Evolutionary conservation across 768 basidiomycete genomes (phyloP).

Genomic region (Mycena rosella): DNA sequence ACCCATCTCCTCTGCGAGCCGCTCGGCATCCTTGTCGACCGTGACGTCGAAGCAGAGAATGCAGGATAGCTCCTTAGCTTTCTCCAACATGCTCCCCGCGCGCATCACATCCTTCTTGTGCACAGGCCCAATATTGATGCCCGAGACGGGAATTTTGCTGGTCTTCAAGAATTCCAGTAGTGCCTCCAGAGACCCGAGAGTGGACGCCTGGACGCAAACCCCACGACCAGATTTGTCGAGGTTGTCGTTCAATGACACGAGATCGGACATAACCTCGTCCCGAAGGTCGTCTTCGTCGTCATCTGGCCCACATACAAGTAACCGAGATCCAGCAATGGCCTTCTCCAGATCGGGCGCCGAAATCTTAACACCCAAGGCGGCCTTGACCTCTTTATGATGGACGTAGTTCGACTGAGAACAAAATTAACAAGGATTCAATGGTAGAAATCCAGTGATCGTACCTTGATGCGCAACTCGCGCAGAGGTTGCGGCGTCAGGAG

Average conservation of each 20-base stretch:
- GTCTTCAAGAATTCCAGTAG: constrained; percentile 94
- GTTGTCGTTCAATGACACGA: constrained; percentile 87
- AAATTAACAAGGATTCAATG: constrained; percentile 29
- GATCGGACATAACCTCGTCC: constrained; percentile 97
- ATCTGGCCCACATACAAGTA: constrained; percentile 93
- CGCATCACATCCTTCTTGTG: constrained; percentile 97
- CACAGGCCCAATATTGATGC: constrained; percentile 97
- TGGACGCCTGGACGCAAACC: constrained; percentile 97
- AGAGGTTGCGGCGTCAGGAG: constrained; percentile 96
- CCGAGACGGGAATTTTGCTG: constrained; percentile 97
- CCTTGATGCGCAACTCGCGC: constrained; percentile 96
- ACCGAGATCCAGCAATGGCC: constrained; percentile 95
- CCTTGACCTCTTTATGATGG: constrained; percentile 97
- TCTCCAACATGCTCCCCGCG: constrained; percentile 93
- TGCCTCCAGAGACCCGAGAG: constrained; percentile 96
- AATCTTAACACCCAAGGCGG: constrained; percentile 96
- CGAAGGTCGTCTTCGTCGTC: constrained; percentile 96
- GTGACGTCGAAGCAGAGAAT: constrained; percentile 97
- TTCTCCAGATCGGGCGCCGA: constrained; percentile 96
- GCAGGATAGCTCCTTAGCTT: constrained; percentile 93
- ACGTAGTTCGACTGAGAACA: constrained; percentile 89
- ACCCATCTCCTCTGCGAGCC: constrained; percentile 93
- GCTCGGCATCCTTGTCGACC: constrained; percentile 94
- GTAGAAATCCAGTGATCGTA: constrained; percentile 45
- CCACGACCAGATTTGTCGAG: constrained; percentile 97